Evolutionary conservation across 306 rosid species (phyloP).

Genomic region (Prosopis cineraria): DNA sequence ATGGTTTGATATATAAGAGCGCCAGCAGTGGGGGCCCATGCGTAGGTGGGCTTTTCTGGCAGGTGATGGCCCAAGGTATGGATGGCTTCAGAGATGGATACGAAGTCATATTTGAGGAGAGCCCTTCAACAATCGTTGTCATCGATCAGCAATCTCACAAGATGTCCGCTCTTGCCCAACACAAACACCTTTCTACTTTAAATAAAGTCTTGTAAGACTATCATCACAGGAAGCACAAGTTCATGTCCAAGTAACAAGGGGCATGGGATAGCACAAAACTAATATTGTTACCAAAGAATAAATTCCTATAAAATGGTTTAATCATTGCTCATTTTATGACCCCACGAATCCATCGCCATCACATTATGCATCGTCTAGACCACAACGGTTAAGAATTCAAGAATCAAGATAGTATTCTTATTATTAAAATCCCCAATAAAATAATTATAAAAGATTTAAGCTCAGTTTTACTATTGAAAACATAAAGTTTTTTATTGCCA

Average conservation of each 20-base stretch:
- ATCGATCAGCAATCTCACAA: conserved; percentile 38
- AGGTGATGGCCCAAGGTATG: conserved; percentile 44
- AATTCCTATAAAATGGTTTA: background rate
- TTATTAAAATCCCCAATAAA: too few species aligned
- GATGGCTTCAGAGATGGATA: conserved; percentile 41
- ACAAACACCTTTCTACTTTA: too few species aligned
- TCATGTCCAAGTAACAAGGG: background rate
- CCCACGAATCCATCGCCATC: background rate
- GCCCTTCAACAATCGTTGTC: conserved; percentile 39
- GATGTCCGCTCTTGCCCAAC: background rate
- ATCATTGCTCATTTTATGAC: background rate
- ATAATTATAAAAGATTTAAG: too few species aligned
- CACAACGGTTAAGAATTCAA: background rate
- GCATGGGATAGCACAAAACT: background rate
- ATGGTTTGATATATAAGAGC: conserved; percentile 19
- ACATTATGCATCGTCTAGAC: background rate
- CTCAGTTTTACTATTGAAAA: too few species aligned
- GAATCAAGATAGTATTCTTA: background rate
- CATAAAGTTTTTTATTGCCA: too few species aligned
- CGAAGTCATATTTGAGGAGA: conserved; percentile 32
- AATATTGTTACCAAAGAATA: background rate
- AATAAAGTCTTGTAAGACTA: background rate
- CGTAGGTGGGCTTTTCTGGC: conserved; percentile 52
- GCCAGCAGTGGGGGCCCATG: conserved; percentile 40
- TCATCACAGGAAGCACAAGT: background rate